Evolutionary conservation across 2,329 filamentous ascomycete genomes (phyloP).

Genomic region (Chrysosphaeria jannelii): DNA sequence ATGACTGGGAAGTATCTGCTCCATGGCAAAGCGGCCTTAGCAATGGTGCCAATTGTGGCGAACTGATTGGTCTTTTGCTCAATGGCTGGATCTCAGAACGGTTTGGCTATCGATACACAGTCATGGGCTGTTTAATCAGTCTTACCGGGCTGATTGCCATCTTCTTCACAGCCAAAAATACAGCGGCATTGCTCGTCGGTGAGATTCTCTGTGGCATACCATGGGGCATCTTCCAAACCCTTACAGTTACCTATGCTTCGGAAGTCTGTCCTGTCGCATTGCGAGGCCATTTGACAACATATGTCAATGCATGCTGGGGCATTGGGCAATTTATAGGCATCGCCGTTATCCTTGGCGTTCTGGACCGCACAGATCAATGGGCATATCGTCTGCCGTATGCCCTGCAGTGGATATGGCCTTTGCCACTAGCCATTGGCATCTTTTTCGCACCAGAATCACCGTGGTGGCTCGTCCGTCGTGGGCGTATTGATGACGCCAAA

Average conservation of each 20-base stretch:
- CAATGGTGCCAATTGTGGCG: constrained; percentile 23
- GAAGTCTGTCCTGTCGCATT: constrained; percentile 46
- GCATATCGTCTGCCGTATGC: constrained; percentile 37
- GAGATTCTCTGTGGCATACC: constrained; percentile 29
- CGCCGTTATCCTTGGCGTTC: constrained; percentile 40
- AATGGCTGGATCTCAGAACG: constrained; percentile 35
- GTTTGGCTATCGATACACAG: constrained; percentile 35
- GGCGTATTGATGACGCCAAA: constrained; percentile 33
- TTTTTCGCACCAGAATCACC: constrained; percentile 39
- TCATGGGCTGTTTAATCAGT: constrained; percentile 23
- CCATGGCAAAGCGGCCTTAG: constrained; percentile 31
- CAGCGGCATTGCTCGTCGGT: constrained; percentile 25
- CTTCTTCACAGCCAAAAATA: constrained; percentile 32
- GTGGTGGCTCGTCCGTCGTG: constrained; percentile 47
- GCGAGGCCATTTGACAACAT: constrained; percentile 41
- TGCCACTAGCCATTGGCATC: constrained; percentile 34
- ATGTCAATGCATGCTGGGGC: constrained; percentile 52
- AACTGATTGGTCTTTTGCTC: constrained; percentile 34
- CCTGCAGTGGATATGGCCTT: constrained; percentile 47
- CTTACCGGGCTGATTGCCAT: constrained; percentile 27
- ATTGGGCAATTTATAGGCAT: constrained; percentile 46
- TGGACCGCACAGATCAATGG: constrained; percentile 29
- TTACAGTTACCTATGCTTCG: constrained; percentile 32
- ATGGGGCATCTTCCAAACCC: constrained; percentile 12
- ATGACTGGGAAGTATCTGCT: constrained; percentile 22